A percentile compares a stretch with the other conserved stretches of the same genome.
These are phyloP conservation scores for Colletotrichum liriopes DNA, from an alignment of 2,329 filamentous ascomycete species.

Conservation along the genomic window DNA sequence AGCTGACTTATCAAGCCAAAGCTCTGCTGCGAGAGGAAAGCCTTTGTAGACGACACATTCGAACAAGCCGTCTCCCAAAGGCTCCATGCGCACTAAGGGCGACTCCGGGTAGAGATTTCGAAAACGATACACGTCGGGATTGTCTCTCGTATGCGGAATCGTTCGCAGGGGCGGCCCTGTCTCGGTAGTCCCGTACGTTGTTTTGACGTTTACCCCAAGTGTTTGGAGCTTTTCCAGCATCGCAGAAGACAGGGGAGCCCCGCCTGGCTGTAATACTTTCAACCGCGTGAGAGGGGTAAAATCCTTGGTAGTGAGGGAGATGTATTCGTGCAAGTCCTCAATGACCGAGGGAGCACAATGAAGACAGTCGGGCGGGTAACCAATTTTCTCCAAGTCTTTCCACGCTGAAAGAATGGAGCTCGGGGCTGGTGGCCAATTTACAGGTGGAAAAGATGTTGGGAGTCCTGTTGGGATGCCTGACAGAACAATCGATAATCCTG, in stretches of 20 bases:
- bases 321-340: constrained; percentile 34
- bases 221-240: constrained; percentile 14
- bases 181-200: constrained; percentile 34
- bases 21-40: constrained; percentile 30
- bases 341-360: constrained; percentile 35
- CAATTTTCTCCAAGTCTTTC: constrained; percentile 1
- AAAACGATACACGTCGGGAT: constrained; percentile 35
- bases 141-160: constrained; percentile 34
- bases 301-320: constrained; percentile 27
- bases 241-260: constrained; percentile 11
- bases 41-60: constrained; percentile 33
- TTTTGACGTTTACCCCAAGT: constrained; percentile 34
- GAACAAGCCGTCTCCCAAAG: constrained; percentile 20
- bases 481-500: constrained; percentile 10
- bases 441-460: constrained; percentile 22
- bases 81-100: constrained; percentile 15
- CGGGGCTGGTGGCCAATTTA: constrained; percentile 34
- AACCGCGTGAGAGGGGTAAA: constrained; percentile 14
- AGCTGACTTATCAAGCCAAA: constrained; percentile 21
- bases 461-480: constrained; percentile 29
- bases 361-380: constrained; percentile 25
- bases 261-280: constrained; percentile 31
- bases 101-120: constrained; percentile 34
- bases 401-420: constrained; percentile 32
- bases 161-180: constrained; percentile 25